These are phyloP conservation scores for Myxozyma lipomycoides DNA, from an alignment of 805 yeast species.

Conservation along the genomic window DNA sequence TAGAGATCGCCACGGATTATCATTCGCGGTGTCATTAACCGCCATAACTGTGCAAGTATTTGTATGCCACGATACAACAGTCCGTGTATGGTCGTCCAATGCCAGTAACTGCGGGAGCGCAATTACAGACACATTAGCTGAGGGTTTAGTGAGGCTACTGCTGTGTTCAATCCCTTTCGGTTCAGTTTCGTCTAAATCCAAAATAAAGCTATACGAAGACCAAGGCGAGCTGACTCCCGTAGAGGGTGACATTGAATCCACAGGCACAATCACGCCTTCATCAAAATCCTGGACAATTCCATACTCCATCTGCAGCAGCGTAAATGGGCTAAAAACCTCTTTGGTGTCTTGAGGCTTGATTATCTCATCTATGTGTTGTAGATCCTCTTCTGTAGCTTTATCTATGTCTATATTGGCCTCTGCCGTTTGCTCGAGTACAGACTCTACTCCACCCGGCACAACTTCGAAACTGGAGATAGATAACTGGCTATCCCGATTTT, in stretches of 20 bases:
- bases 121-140: conserved; percentile 1
- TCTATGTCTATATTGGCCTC: too few relatives aligned
- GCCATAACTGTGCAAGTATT: conserved; percentile 55
- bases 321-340: too few relatives aligned
- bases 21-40: conserved; percentile 58
- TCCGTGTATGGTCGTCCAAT: conserved; percentile 24
- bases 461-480: too few relatives aligned
- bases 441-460: neutral
- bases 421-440: neutral
- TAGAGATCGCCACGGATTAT: conserved; percentile 65
- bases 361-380: neutral
- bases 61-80: conserved; percentile 42
- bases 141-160: neutral
- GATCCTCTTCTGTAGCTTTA: neutral
- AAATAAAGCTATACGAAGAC: neutral
- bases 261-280: neutral
- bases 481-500: neutral
- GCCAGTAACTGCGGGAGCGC: conserved; percentile 21
- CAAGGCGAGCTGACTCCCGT: neutral
- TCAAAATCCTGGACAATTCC: neutral
- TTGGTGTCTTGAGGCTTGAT: neutral
- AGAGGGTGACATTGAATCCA: neutral
- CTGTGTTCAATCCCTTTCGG: neutral
- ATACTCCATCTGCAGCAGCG: neutral
- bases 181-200: neutral